A percentile compares a stretch with the other conserved stretches of the same genome.
Evolutionary conservation across 345 rosid genomes (phyloP).

Genomic region (Pugionium cornutum): DNA sequence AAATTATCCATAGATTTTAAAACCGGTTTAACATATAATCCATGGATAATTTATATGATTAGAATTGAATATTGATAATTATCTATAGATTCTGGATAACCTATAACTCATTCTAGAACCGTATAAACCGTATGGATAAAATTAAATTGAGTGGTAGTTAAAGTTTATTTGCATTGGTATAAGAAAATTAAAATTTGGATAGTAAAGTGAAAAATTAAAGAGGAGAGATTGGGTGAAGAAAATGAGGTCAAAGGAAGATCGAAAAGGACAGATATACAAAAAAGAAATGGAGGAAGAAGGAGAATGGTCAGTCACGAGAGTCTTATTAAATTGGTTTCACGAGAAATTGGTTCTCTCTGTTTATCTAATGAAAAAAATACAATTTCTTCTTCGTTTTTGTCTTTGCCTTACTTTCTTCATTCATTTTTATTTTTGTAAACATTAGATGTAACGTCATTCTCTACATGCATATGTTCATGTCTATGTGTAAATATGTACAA

Average conservation of each 20-base stretch:
- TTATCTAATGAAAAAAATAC: conserved; percentile 24
- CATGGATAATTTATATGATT: no score
- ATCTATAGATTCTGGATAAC: no score
- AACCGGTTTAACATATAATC: no score
- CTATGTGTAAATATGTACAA: neutral
- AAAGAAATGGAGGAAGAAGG: conserved; percentile 21
- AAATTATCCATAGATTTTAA: no score
- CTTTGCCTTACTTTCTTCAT: conserved; percentile 25
- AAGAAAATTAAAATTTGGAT: neutral
- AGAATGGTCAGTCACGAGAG: conserved; percentile 40
- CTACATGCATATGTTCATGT: conserved; percentile 28
- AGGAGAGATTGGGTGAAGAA: conserved; percentile 21
- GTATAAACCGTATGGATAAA: no score
- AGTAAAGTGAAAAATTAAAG: conserved; percentile 7
- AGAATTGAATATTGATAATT: no score
- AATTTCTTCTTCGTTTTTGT: conserved; percentile 33
- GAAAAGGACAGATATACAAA: conserved; percentile 33
- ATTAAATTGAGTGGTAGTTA: no score
- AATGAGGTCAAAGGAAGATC: conserved; percentile 36
- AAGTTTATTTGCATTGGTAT: neutral
- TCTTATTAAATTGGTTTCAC: conserved; percentile 36
- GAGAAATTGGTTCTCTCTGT: conserved; percentile 35
- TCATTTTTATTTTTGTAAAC: neutral
- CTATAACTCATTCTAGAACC: no score
- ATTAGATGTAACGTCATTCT: conserved; percentile 5